These are phyloP conservation scores for Canavalia ensiformis DNA, from an alignment of 306 rosid species.

Conservation along the genomic window DNA sequence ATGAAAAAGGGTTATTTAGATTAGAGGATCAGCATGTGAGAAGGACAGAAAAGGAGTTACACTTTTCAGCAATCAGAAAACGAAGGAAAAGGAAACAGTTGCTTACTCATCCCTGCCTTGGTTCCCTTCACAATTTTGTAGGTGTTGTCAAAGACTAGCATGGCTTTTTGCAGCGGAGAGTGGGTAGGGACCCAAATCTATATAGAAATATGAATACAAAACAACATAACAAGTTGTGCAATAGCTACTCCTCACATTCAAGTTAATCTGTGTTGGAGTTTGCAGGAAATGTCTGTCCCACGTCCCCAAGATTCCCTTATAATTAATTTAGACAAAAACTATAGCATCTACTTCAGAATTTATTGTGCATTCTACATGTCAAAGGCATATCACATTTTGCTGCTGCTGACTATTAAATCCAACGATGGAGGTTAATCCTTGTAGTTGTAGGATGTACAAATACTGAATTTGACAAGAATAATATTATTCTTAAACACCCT, in stretches of 20 bases:
- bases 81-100: slow-evolving; percentile 50
- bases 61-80: slow-evolving; percentile 65
- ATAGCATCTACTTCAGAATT: slow-evolving; percentile 47
- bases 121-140: slow-evolving; percentile 56
- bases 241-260: slow-evolving; percentile 81
- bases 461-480: too few species aligned
- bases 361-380: slow-evolving; percentile 40
- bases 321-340: slow-evolving; percentile 31
- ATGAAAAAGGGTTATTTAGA: slow-evolving; percentile 39
- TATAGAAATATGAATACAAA: slow-evolving; percentile 76
- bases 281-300: slow-evolving; percentile 66
- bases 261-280: slow-evolving; percentile 70
- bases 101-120: slow-evolving; percentile 52
- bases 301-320: slow-evolving; percentile 67
- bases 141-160: slow-evolving; percentile 61
- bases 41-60: slow-evolving; percentile 59
- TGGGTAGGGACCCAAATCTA: slow-evolving; percentile 83
- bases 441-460: neutral
- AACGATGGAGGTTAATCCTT: slow-evolving; percentile 25
- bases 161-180: slow-evolving; percentile 51
- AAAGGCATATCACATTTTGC: slow-evolving; percentile 41
- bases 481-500: neutral
- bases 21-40: slow-evolving; percentile 73
- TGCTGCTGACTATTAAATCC: slow-evolving; percentile 4
- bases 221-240: slow-evolving; percentile 78